These are phyloP conservation scores for Cicer pinnatifidum DNA, from an alignment of 306 rosid genomes.

Conservation along the genomic window DNA sequence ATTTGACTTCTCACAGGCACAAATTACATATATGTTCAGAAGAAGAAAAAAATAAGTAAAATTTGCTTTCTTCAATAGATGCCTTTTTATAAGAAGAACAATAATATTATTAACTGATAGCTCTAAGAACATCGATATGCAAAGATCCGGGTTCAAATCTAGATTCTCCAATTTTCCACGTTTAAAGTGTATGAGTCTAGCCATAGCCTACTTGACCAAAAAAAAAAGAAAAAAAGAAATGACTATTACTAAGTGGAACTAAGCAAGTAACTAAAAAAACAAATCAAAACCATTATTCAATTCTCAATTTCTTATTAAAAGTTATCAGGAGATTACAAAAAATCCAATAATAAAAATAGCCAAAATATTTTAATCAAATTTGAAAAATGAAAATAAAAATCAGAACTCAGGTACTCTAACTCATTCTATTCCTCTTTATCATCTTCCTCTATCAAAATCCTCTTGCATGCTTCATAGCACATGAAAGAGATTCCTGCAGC, in stretches of 20 bases:
- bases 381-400: not conserved
- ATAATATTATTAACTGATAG: no score
- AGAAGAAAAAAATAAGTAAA: not conserved
- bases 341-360: not conserved
- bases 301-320: conserved; percentile 35
- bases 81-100: not conserved
- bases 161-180: no score
- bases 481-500: conserved; percentile 97
- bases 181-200: no score
- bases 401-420: not conserved
- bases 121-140: no score
- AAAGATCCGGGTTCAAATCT: no score
- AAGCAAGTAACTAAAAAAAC: not conserved
- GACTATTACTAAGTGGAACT: no score
- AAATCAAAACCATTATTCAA: conserved; percentile 19
- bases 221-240: no score
- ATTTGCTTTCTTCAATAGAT: not conserved
- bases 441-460: conserved; percentile 67
- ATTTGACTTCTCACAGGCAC: not conserved
- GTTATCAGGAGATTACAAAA: not conserved
- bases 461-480: conserved; percentile 99
- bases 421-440: conserved; percentile 56
- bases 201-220: no score
- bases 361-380: conserved; percentile 8
- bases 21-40: not conserved